These are phyloP conservation scores for Candida sakaeoensis DNA, from an alignment of 805 yeast species.

Conservation along the genomic window DNA sequence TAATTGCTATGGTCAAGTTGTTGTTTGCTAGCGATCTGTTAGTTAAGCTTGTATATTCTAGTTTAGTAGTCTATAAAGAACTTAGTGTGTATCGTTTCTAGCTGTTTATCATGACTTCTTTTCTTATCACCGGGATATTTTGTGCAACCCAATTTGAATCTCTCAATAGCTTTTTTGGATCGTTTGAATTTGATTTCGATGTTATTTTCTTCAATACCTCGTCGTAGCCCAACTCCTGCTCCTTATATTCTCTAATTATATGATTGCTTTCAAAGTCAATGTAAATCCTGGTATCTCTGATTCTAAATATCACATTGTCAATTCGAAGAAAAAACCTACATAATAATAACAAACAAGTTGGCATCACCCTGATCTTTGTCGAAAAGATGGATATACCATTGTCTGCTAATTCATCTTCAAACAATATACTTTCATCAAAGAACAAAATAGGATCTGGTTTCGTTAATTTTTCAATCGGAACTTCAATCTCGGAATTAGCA, in stretches of 20 bases:
- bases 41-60: too few species aligned
- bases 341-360: slow-evolving; percentile 66
- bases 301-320: slow-evolving; percentile 81
- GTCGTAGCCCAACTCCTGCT: slow-evolving; percentile 42
- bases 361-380: slow-evolving; percentile 87
- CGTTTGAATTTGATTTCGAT: slow-evolving; percentile 17
- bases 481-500: slow-evolving; percentile 19
- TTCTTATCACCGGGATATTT: slow-evolving; percentile 46
- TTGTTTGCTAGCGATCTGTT: too few species aligned
- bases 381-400: slow-evolving; percentile 82
- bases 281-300: slow-evolving; percentile 80
- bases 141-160: slow-evolving; percentile 72
- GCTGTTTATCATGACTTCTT: too few species aligned
- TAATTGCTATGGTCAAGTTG: too few species aligned
- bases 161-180: slow-evolving; percentile 52
- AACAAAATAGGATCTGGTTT: slow-evolving; percentile 82
- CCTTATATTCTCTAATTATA: slow-evolving; percentile 74
- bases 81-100: too few species aligned
- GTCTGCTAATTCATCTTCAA: slow-evolving; percentile 95
- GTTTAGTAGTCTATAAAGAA: too few species aligned
- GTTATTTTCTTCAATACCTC: slow-evolving; percentile 25
- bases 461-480: slow-evolving; percentile 70
- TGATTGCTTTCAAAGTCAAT: slow-evolving; percentile 65
- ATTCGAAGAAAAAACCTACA: slow-evolving; percentile 81
- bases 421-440: slow-evolving; percentile 83